phyloP scores from a whole-genome alignment of 306 rosid genomes.

The Medicago ruthenica region DNA sequence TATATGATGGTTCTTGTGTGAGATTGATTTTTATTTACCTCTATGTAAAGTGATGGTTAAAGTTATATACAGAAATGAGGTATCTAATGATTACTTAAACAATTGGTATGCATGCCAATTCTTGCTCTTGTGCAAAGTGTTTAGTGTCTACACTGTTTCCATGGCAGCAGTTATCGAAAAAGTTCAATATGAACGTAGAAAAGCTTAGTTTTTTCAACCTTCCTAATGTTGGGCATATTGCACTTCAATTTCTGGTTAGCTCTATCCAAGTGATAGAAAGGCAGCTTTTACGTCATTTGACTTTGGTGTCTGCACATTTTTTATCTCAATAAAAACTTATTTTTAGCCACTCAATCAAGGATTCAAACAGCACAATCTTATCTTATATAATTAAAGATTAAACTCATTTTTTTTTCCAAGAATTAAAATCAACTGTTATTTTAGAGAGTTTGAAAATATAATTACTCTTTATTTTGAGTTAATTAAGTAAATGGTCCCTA shows the following conservation, averaged over 20 bases:
- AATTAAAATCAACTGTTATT: background rate
- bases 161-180: background rate
- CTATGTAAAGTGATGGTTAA: conserved; percentile 42
- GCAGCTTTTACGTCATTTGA: background rate
- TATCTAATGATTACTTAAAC: conserved; percentile 14
- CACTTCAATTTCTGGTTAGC: background rate
- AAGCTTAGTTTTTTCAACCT: background rate
- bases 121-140: background rate
- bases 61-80: conserved; percentile 29
- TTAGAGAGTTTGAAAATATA: background rate
- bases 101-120: conserved; percentile 21
- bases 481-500: too few species aligned
- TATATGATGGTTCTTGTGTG: conserved; percentile 35
- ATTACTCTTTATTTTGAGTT: background rate
- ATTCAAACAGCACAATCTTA: background rate
- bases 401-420: background rate
- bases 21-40: conserved; percentile 30
- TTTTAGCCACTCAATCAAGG: background rate
- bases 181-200: background rate
- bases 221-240: background rate
- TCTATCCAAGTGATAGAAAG: too few species aligned
- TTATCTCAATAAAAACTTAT: background rate
- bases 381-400: background rate
- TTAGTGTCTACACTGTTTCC: too few species aligned
- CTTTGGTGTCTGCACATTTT: background rate